Percentiles rank a stretch among this genome's conserved stretches.
These are phyloP conservation scores for Mycena galopus DNA, from an alignment of 768 basidiomycete species.

Conservation along the genomic window DNA sequence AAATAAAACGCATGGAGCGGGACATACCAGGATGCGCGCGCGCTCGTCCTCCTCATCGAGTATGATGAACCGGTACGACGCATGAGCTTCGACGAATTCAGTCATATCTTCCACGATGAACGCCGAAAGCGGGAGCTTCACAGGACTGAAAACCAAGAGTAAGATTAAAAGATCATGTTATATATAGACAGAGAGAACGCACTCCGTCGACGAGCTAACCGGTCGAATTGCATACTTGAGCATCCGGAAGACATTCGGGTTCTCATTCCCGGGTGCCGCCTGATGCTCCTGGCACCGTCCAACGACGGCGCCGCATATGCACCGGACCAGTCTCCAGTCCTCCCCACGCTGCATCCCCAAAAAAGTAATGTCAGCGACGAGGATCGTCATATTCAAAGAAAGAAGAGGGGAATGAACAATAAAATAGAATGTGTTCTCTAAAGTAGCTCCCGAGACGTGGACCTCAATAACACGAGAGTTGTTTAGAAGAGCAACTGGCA, in stretches of 20 bases:
- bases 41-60: slow-evolving; percentile 89
- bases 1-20: background rate
- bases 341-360: slow-evolving; percentile 61
- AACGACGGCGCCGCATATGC: slow-evolving; percentile 86
- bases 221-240: slow-evolving; percentile 89
- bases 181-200: slow-evolving; percentile 47
- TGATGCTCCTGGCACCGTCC: slow-evolving; percentile 76
- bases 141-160: slow-evolving; percentile 45
- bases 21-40: slow-evolving; percentile 81
- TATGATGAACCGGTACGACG: slow-evolving; percentile 91
- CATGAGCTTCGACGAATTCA: slow-evolving; percentile 92
- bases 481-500: slow-evolving; percentile 75
- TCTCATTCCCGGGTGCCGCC: slow-evolving; percentile 41
- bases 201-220: slow-evolving; percentile 73
- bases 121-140: slow-evolving; percentile 79
- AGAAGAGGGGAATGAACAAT: slow-evolving; percentile 29
- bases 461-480: slow-evolving; percentile 86
- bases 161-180: slow-evolving; percentile 9
- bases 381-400: slow-evolving; percentile 25
- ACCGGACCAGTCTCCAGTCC: slow-evolving; percentile 76
- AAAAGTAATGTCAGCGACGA: slow-evolving; percentile 33
- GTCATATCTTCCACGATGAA: slow-evolving; percentile 93
- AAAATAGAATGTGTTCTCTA: slow-evolving; percentile 74
- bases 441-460: slow-evolving; percentile 89
- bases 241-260: slow-evolving; percentile 70